Conservation (phyloP, 805 yeast genomes). For the Ogataea siamensis region DNA sequence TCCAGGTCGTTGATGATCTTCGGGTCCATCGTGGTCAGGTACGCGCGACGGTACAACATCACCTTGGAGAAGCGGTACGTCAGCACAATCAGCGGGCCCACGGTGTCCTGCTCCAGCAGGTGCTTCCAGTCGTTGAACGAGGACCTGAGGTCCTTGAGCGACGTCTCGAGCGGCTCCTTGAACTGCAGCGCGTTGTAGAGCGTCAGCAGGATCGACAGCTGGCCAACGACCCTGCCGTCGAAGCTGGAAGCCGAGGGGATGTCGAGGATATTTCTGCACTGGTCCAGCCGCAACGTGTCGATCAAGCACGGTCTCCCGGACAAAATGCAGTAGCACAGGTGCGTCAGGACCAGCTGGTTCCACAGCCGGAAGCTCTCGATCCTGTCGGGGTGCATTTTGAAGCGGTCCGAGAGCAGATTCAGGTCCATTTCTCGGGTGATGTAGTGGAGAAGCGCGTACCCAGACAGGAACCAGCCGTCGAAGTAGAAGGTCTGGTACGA, state of each 20-base stretch:
- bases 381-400: slow-evolving; percentile 29
- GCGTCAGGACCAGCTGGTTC: slow-evolving; percentile 68
- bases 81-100: slow-evolving; percentile 19
- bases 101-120: slow-evolving; percentile 23
- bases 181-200: slow-evolving; percentile 57
- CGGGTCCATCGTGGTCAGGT: slow-evolving; percentile 15
- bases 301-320: slow-evolving; percentile 68
- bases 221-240: slow-evolving; percentile 75
- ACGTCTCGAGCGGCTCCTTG: slow-evolving; percentile 24
- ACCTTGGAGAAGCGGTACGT: slow-evolving; percentile 22
- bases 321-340: slow-evolving; percentile 57
- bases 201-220: slow-evolving; percentile 56
- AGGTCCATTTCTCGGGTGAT: slow-evolving; percentile 47
- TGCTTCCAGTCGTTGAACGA: slow-evolving; percentile 28
- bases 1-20: slow-evolving; percentile 4
- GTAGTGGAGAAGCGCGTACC: slow-evolving; percentile 61
- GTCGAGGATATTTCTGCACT: slow-evolving; percentile 57
- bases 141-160: slow-evolving; percentile 25
- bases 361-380: slow-evolving; percentile 57
- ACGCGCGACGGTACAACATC: slow-evolving; percentile 27
- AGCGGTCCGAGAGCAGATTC: slow-evolving; percentile 25
- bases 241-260: slow-evolving; percentile 63
- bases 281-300: slow-evolving; percentile 57
- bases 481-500: slow-evolving; percentile 50
- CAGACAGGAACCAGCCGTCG: slow-evolving; percentile 70